Base-by-base conservation (phyloP, 2,329 filamentous ascomycete genomes). In the Exophiala xenobiotica region DNA sequence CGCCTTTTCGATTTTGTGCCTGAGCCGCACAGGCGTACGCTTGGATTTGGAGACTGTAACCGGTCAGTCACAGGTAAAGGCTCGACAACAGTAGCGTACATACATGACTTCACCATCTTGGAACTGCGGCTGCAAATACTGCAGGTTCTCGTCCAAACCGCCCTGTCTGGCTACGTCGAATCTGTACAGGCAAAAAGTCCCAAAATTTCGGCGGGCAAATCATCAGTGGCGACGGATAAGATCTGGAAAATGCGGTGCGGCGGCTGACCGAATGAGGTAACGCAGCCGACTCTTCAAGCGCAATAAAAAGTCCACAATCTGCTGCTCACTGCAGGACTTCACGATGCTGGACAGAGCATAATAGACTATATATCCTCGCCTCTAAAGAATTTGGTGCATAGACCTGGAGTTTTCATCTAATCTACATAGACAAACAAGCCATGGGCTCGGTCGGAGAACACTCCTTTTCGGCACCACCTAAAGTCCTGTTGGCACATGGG, bases 1-100 rank as follows among this genome's bases (percentile, higher is more conserved):
- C 18, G 88, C 86, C 74, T 99, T 99, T 69, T 96, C 83, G 72
- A 99, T 97, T 75, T 95, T 96, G 77, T 96, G 86, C 61, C 92
- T 85, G 65, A 99, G 80, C 54, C 93, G 90, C 66, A 92, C 88
- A 38, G 92, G 84, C 62, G 82, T 83, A 71, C 93, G 87, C 82
- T 99, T 99, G 49, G 92, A 97, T 74, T 86, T 90, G 67, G 92
- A 93, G 74, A 96, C 90, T 96, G 64, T 7, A 54, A 11, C 14
- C 6, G 16, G 22, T 56, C 37, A 61, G 46, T 16, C 7, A 22
- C 38, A 24, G 3, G 2, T 22, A 23, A 20, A 38, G 18, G 24
- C 6, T 7, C 14, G 8, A 9, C n/a, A 42, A 14, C 20, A 23
- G n/a, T 24, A 6, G 20, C 11, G 1, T n/a, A 51, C 56, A 24